These are phyloP conservation scores for Datura wrightii DNA, from an alignment of 257 asterid species.

Conservation along the genomic window DNA sequence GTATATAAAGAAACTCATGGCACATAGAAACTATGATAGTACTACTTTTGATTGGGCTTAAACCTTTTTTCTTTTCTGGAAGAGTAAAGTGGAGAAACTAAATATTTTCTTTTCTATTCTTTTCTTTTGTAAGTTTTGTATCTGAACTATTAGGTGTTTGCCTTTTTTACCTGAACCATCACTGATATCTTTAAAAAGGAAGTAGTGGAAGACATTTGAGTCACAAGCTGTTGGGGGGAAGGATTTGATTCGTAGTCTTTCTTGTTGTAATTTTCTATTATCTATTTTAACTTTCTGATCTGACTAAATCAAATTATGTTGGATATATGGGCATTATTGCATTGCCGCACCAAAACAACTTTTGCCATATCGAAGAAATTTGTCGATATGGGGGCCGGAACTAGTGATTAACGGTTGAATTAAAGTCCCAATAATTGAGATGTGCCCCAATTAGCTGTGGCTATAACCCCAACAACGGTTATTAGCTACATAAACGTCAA, in stretches of 20 bases:
- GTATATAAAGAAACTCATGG: neutral
- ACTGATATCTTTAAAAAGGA: too few relatives aligned
- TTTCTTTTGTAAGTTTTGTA: too few relatives aligned
- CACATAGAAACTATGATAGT: neutral
- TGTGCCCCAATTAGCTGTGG: neutral
- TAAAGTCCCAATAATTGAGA: neutral
- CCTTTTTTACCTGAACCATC: too few relatives aligned
- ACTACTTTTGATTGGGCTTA: neutral
- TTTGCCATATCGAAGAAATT: neutral
- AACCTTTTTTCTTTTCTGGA: neutral
- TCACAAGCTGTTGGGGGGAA: too few relatives aligned
- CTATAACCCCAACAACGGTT: conserved; percentile 20
- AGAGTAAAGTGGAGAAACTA: neutral
- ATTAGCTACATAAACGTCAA: neutral
- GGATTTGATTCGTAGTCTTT: too few relatives aligned
- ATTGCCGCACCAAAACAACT: neutral
- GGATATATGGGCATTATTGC: neutral
- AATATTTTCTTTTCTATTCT: too few relatives aligned
- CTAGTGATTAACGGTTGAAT: neutral
- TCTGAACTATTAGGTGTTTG: too few relatives aligned
- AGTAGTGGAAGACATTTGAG: too few relatives aligned
- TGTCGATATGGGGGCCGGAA: neutral
- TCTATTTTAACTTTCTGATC: too few relatives aligned
- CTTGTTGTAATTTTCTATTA: too few relatives aligned
- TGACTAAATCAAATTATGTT: too few relatives aligned